These are phyloP conservation scores for Cytospora chrysosperma DNA, from an alignment of 2,329 filamentous ascomycete genomes.

Conservation along the genomic window DNA sequence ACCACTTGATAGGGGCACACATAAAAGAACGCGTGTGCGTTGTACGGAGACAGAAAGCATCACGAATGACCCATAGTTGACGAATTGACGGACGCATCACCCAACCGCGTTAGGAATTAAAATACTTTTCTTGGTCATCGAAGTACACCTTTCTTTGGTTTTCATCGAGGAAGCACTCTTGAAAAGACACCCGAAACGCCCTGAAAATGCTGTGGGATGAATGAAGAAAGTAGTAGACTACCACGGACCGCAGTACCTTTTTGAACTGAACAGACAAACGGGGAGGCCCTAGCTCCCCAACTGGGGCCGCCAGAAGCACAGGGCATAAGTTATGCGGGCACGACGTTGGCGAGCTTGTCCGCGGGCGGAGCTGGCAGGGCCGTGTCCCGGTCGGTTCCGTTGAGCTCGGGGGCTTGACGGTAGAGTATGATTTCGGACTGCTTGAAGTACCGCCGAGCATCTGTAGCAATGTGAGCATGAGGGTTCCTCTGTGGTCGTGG, in stretches of 20 bases:
- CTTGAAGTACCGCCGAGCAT: slow-evolving; percentile 97
- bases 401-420: slow-evolving; percentile 69
- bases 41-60: slow-evolving; percentile 1
- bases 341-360: slow-evolving; percentile 34
- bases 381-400: slow-evolving; percentile 38
- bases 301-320: background rate
- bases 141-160: slow-evolving; percentile 10
- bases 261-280: background rate
- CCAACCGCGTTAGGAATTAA: slow-evolving; percentile 5
- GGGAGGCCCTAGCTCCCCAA: background rate
- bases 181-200: slow-evolving; percentile 13
- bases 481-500: background rate
- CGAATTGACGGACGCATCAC: slow-evolving; percentile 2
- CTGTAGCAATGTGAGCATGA: slow-evolving; percentile 45
- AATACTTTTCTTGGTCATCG: slow-evolving; percentile 13
- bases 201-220: slow-evolving; percentile 19
- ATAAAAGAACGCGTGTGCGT: background rate
- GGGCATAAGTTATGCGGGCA: background rate
- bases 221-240: no score
- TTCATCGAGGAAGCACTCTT: background rate
- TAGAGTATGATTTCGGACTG: slow-evolving; percentile 98
- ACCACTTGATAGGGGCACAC: slow-evolving; percentile 8
- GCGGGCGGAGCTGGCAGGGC: slow-evolving; percentile 45
- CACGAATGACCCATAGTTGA: background rate
- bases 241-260: background rate